Evolutionary conservation across 2,329 filamentous ascomycete species (phyloP).

Genomic region (Sphaceloma murrayae): DNA sequence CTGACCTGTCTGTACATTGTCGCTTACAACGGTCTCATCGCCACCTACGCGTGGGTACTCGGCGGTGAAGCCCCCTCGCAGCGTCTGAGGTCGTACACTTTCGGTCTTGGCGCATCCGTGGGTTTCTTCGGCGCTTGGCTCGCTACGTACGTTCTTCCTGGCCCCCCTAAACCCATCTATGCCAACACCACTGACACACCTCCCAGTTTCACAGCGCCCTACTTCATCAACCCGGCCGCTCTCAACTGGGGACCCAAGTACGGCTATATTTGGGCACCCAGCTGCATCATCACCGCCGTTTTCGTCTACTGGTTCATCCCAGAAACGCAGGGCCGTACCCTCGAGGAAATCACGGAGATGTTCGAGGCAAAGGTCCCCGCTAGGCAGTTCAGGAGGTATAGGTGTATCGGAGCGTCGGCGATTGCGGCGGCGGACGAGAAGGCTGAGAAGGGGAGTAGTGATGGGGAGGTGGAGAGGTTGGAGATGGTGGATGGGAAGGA

Average conservation of each 20-base stretch:
- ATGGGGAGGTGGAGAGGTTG: slow-evolving; percentile 7
- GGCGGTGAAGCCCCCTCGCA: slow-evolving; percentile 50
- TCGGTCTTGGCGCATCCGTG: slow-evolving; percentile 44
- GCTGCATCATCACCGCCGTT: slow-evolving; percentile 26
- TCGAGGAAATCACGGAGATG: slow-evolving; percentile 50
- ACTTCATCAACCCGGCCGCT: slow-evolving; percentile 48
- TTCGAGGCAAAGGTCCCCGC: slow-evolving; percentile 35
- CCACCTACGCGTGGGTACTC: slow-evolving; percentile 49
- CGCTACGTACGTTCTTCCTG: slow-evolving; percentile 31
- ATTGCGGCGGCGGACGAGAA: not conserved
- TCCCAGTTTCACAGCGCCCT: slow-evolving; percentile 44
- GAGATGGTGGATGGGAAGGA: slow-evolving; percentile 1
- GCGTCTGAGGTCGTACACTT: slow-evolving; percentile 47
- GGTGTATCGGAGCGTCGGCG: slow-evolving; percentile 24
- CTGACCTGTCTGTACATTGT: slow-evolving; percentile 47
- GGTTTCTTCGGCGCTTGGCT: slow-evolving; percentile 50
- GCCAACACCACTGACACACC: not conserved
- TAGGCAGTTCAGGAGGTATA: slow-evolving; percentile 36
- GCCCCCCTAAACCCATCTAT: not conserved
- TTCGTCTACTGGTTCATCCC: slow-evolving; percentile 43
- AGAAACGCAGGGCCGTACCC: slow-evolving; percentile 44
- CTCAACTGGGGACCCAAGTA: slow-evolving; percentile 51
- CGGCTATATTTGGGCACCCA: slow-evolving; percentile 47
- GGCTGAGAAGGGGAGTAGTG: slow-evolving; percentile 12
- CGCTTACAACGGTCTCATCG: slow-evolving; percentile 44